Base-by-base conservation (phyloP, 2,329 filamentous ascomycete genomes). In the Sarocladiaceae sp. region DNA sequence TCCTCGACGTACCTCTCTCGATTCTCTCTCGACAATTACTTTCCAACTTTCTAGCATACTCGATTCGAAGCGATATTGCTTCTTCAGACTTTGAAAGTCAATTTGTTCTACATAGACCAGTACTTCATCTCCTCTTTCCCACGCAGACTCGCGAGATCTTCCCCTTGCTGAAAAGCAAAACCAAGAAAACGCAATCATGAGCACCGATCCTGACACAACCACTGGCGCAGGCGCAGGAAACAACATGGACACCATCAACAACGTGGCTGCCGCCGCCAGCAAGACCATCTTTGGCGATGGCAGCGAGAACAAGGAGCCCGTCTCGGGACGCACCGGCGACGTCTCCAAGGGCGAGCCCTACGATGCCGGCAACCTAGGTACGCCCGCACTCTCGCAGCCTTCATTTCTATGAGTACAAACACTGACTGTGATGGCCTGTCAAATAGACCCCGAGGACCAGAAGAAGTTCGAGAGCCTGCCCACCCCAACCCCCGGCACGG, bases 331-430 rank as follows among this genome's bases (percentile, higher is more conserved):
- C 43, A 68, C 73, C 46, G 88, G 88, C 31, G 68, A 83, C 58
- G 83, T 85, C 4, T 73, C 74, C 19, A 72, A 71, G 33, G 78
- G 76, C 11, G 82, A 91, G 60, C 88, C 88, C 0, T 94, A 82
- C 55, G 88, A 93, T 58, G 79, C 80, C 47, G 88, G 88, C 40
- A 93, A 93, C 60, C 65, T 77, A n/a, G 73, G 78, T 68, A 74
- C 33, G 57, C 44, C 10, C 3, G 15, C 29, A 18, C 15, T 10
- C 3, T 21, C 26, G n/a, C 27, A 42, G 26, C 42, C 12, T 18
- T 43, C 29, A 24, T n/a, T 10, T 31, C 35, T 6, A 31, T 41
- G 33, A 23, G 33, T 5, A 34, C 29, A 29, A 13, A 7, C 26
- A 29, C 9, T 13, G 7, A 29, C 7, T 29, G 26, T 13, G 26